Evolutionary conservation across 2,329 filamentous ascomycete genomes (phyloP).

Genomic region (Aspergillus sojae): DNA sequence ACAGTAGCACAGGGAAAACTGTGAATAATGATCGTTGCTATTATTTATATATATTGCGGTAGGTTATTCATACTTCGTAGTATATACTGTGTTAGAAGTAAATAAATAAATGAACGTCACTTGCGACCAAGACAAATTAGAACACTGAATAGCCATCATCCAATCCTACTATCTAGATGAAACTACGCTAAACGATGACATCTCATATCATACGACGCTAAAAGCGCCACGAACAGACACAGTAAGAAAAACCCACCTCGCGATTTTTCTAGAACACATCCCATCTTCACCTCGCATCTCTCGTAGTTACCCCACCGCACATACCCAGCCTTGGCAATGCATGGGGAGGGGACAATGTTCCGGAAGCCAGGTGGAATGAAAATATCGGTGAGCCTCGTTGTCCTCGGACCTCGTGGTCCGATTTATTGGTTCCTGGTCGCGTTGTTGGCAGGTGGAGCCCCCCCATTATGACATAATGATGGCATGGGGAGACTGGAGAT

Average conservation of each 20-base stretch:
- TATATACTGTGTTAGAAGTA: no score
- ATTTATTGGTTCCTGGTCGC: constrained; percentile 14
- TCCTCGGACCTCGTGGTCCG: constrained; percentile 7
- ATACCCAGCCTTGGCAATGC: constrained; percentile 4
- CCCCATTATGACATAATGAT: constrained; percentile 7
- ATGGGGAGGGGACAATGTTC: constrained; percentile 12
- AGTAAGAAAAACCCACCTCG: background rate
- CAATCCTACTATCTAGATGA: background rate
- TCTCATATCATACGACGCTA: background rate
- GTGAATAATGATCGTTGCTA: no score
- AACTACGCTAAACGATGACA: background rate
- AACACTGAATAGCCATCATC: background rate
- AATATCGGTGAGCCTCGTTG: constrained; percentile 14
- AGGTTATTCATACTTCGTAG: no score
- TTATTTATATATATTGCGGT: no score
- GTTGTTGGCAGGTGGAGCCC: constrained; percentile 12
- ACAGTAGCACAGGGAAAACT: no score
- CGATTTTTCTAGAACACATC: constrained; percentile 4
- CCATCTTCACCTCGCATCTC: no score
- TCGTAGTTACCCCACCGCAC: background rate
- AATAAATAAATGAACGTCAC: no score
- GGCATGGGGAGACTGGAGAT: background rate
- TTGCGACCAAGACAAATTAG: background rate
- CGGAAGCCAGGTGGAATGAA: constrained; percentile 13
- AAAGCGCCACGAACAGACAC: background rate